Base-by-base conservation (phyloP, 441 rosid genomes). In the Geranium incanum region DNA sequence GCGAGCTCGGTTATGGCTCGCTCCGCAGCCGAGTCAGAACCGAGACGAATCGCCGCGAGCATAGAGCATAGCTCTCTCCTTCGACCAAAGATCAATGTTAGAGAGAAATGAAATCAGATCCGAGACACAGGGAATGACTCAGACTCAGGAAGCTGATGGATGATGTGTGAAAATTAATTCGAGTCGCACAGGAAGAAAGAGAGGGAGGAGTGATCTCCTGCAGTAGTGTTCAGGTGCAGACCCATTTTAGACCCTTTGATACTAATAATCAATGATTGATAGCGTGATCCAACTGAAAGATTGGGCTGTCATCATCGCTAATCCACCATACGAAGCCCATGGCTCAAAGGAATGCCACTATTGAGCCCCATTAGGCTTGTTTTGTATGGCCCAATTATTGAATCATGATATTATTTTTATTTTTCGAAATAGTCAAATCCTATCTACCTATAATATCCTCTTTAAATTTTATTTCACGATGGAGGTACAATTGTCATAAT, bases 11-110 rank as follows among this genome's bases (percentile, higher is more conserved):
- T 5, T 37, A 15, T 6, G 36, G 65, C 57, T 50, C 57, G 65
- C 33, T 59, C 16, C 57, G 15, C 39, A 48, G 75, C 21, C 66
- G 72, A 74, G 72, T 66, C 16, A 16, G 65, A 69, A 63, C 74
- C 75, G 78, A 81, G 78, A 74, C 75, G 80, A 81, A 79, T 67
- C 71, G 66, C 72, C 48, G 7, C 48, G 7, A 41, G 8, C 76
- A 73, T 76, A 64, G 65, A 28, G 3, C 2, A 4, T 36, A 13
- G 28, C 41, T 57, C 67, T 64, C 23, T 68, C 73, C 36, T 59
- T 37, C 28, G 68, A 70, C 28, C 60, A 50, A 60, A 68, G 78
- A 76, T 77, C 75, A 13, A 50, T 11, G 57, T 68, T 23, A 59
- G 57, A 48, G 71, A 63, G 66, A 62, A 36, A 62, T 2, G 64